Base-by-base conservation (phyloP, 345 rosid genomes). In the Nephelium lappaceum region DNA sequence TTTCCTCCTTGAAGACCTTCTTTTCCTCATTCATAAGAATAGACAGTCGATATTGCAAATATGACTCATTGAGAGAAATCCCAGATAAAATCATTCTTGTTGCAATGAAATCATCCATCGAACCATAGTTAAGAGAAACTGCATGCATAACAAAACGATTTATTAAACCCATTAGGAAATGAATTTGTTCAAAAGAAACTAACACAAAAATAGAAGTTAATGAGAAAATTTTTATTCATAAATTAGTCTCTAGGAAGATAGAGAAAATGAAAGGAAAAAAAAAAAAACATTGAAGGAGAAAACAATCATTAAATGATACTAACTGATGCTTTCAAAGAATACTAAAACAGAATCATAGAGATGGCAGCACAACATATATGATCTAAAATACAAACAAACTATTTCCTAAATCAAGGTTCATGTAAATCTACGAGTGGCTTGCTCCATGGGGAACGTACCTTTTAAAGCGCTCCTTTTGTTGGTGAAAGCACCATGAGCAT, bases 31-130 rank as follows among this genome's bases (percentile, higher is more conserved):
- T 86, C 77, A 84, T 57, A 11, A 92, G 73, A 25, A 0, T 81
- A 3, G 88, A 87, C n/a, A 92, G 75, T 31, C 49, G 76, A 65
- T 69, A 4, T 14, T 89, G 91, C 85, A 95, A 82, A 83, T 79
- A 83, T 66, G 97, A 72, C 69, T 93, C 98, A 2, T 90, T 89
- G 38, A 93, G 79, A 15, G 97, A 89, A 76, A 95, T 95, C 73
- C 94, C 95, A 38, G 82, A 85, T 70, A 86, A 31, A 74, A 95
- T 86, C 98, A 93, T 93, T 63, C 80, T 76, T 55, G 83, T 85
- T 4, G 76, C 82, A 14, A 1, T 73, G 8, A 79, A 75, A 43
- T 85, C 92, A 72, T 91, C 95, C 94, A 80, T 84, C 19, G 84
- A 89, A 15, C 91, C 87, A 64, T 80, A 23, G 64, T 80, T 87